Evolutionary conservation across 1,139 yeast genomes (phyloP).

Genomic region (Suhomyces terraborum): DNA sequence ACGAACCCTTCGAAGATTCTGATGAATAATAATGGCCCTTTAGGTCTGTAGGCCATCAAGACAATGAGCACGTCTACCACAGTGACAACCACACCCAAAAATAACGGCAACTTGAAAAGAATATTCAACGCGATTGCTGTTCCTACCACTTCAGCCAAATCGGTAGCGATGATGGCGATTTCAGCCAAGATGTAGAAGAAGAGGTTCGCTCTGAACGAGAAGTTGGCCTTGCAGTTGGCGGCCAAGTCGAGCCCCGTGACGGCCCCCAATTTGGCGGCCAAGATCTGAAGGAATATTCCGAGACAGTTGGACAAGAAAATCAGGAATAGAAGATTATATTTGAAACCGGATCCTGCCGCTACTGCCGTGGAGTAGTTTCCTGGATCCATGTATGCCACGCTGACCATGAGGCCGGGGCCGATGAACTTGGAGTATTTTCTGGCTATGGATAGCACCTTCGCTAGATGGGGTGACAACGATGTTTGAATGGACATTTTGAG

Average conservation of each 20-base stretch:
- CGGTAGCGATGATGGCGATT: conserved; percentile 79
- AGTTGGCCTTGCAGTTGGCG: conserved; percentile 76
- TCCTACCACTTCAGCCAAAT: conserved; percentile 88
- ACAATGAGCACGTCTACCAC: conserved; percentile 84
- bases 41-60: conserved; percentile 84
- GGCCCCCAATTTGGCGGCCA: conserved; percentile 84
- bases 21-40: conserved; percentile 76
- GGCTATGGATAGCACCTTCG: conserved; percentile 16
- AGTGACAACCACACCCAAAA: conserved; percentile 79
- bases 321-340: conserved; percentile 79
- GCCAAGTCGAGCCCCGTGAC: conserved; percentile 81
- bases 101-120: conserved; percentile 71
- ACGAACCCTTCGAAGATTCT: conserved; percentile 84
- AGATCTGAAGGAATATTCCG: conserved; percentile 82
- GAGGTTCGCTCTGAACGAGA: conserved; percentile 61
- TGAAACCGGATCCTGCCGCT: conserved; percentile 87
- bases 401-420: conserved; percentile 94
- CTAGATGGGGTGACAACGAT: neutral
- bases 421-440: conserved; percentile 65
- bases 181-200: conserved; percentile 66
- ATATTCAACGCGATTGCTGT: conserved; percentile 77
- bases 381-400: conserved; percentile 97
- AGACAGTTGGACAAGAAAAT: conserved; percentile 79
- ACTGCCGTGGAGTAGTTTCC: conserved; percentile 96
- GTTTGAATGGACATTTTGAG: conserved; percentile 1